Conservation (phyloP, 805 yeast species). For the Dipodascopsis tothii region DNA sequence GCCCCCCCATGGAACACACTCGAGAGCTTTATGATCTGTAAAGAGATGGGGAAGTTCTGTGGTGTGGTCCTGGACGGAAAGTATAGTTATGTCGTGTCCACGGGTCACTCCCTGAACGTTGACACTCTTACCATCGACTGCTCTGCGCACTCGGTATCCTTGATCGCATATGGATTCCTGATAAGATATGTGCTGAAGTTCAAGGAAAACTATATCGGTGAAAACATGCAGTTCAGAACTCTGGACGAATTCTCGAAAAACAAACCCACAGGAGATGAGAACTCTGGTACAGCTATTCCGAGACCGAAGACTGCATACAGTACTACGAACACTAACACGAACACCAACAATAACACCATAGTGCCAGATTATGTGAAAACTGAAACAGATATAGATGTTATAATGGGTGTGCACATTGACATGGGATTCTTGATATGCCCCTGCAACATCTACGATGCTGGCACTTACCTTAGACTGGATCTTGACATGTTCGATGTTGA, state of each 20-base stretch:
- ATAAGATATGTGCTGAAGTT: slow-evolving; percentile 66
- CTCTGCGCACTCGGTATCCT: slow-evolving; percentile 55
- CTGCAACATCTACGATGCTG: slow-evolving; percentile 55
- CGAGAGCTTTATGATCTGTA: slow-evolving; percentile 56
- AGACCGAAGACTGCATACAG: too few relatives aligned
- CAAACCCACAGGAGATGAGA: not conserved
- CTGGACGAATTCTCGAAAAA: slow-evolving; percentile 63
- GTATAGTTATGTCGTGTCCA: slow-evolving; percentile 50
- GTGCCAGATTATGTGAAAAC: not conserved
- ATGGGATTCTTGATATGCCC: slow-evolving; percentile 73
- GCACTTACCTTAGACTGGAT: slow-evolving; percentile 52
- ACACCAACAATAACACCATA: too few relatives aligned
- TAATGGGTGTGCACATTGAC: slow-evolving; percentile 61
- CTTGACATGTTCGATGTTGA: slow-evolving; percentile 68
- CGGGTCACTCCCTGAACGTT: slow-evolving; percentile 53
- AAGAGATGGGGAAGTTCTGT: slow-evolving; percentile 59
- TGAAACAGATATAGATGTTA: slow-evolving; percentile 68
- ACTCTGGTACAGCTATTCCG: too few relatives aligned
- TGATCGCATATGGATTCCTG: slow-evolving; percentile 73
- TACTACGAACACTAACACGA: not conserved
- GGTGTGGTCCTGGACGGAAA: slow-evolving; percentile 58
- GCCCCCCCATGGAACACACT: slow-evolving; percentile 92
- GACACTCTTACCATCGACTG: slow-evolving; percentile 64
- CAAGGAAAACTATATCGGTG: slow-evolving; percentile 87
- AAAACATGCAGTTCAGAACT: slow-evolving; percentile 71